These are phyloP conservation scores for Echinochloa phyllopogon DNA, from an alignment of 176 grass and related monocot species.

Conservation along the genomic window DNA sequence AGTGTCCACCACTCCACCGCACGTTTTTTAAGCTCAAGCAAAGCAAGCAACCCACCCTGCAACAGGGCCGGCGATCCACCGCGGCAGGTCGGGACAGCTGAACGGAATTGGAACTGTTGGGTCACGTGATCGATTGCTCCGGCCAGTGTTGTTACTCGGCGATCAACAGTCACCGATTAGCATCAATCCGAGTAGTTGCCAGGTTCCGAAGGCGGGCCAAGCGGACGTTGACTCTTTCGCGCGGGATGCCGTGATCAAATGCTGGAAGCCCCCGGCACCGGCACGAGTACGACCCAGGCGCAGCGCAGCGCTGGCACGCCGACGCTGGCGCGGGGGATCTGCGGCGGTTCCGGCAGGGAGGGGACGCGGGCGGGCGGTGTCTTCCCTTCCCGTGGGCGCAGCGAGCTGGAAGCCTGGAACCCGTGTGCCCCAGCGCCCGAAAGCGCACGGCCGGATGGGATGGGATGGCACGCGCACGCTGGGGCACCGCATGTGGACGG, in stretches of 20 bases:
- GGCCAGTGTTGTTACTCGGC: background rate
- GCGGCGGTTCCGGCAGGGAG: background rate
- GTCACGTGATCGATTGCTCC: background rate
- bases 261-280: too few species aligned
- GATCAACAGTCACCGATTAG: too few species aligned
- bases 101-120: background rate
- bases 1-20: background rate
- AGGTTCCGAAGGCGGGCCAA: too few species aligned
- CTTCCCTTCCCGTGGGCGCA: conserved; percentile 29
- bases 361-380: background rate
- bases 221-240: background rate
- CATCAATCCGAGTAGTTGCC: too few species aligned
- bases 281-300: background rate
- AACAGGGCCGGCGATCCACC: background rate
- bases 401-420: conserved; percentile 5
- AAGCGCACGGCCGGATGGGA: conserved; percentile 11
- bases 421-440: background rate
- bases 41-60: too few species aligned
- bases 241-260: background rate
- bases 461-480: too few species aligned
- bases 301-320: background rate
- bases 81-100: conserved; percentile 8
- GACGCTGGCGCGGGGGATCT: background rate
- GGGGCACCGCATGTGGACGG: conserved; percentile 30
- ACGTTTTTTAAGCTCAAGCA: background rate